phyloP scores from a whole-genome alignment of 495 filamentous ascomycete species.

The Letharia lupina region DNA sequence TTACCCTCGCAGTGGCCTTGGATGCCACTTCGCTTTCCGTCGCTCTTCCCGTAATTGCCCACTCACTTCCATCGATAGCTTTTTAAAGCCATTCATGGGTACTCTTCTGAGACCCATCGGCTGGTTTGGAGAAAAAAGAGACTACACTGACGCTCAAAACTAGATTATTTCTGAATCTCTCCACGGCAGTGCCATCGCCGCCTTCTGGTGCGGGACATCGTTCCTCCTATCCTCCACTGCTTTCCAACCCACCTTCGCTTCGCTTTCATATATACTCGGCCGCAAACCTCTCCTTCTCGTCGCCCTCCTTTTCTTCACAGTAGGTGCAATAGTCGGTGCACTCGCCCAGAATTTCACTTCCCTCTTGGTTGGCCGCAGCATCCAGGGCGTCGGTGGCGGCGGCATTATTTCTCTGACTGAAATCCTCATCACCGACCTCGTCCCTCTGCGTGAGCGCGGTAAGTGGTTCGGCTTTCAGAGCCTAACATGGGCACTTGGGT shows the following conservation, averaged over 20 bases:
- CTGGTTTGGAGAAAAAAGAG: not conserved
- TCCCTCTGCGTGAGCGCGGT: constrained; percentile 37
- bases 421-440: constrained; percentile 45
- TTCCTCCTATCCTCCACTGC: constrained; percentile 66
- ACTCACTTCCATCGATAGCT: not conserved
- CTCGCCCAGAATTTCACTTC: constrained; percentile 42
- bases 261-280: constrained; percentile 52
- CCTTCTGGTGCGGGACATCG: constrained; percentile 68
- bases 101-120: not conserved
- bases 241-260: constrained; percentile 54
- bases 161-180: constrained; percentile 44
- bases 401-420: constrained; percentile 44
- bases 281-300: constrained; percentile 39
- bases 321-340: constrained; percentile 47
- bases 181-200: constrained; percentile 42
- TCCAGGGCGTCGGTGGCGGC: constrained; percentile 47
- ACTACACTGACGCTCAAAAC: constrained; percentile 2
- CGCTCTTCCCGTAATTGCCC: constrained; percentile 40
- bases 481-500: constrained; percentile 21
- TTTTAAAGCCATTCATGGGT: not conserved
- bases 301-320: constrained; percentile 37
- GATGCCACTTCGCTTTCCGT: constrained; percentile 54
- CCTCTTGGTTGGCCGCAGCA: constrained; percentile 48
- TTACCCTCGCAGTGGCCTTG: constrained; percentile 47
- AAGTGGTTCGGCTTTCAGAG: constrained; percentile 33